Evolutionary conservation across 768 basidiomycete species (phyloP).

Genomic region (Suillus sp.): DNA sequence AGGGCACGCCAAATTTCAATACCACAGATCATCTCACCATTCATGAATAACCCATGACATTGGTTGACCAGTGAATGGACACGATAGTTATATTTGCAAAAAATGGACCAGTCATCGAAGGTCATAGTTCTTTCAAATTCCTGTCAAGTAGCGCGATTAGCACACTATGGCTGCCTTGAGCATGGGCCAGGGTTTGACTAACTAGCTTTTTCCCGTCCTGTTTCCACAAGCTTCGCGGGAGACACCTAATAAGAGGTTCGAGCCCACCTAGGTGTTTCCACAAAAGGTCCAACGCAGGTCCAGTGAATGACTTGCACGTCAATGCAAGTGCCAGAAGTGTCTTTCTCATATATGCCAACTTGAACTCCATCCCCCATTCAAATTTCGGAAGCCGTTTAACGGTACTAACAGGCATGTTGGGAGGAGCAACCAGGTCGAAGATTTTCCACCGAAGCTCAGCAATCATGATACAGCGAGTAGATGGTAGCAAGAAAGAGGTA

Average conservation of each 20-base stretch:
- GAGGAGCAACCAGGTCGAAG: not conserved
- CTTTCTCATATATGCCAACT: not conserved
- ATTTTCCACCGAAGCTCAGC: not conserved
- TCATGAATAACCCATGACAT: not conserved
- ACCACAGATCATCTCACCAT: not conserved
- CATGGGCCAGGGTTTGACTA: not conserved
- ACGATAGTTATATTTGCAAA: not conserved
- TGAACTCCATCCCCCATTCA: not conserved
- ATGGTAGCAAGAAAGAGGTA: not conserved
- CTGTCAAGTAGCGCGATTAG: not conserved
- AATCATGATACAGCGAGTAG: not conserved
- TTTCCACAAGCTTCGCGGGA: not conserved
- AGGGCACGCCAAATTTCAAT: not conserved
- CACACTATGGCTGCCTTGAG: not conserved
- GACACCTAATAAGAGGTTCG: not conserved
- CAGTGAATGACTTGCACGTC: slow-evolving; percentile 3
- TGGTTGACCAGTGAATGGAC: slow-evolving; percentile 14
- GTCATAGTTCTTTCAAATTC: not conserved
- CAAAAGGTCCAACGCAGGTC: slow-evolving; percentile 1
- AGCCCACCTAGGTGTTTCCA: not conserved
- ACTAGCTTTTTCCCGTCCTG: not conserved
- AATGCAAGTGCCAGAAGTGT: not conserved
- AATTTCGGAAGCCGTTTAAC: not conserved
- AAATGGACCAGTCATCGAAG: not conserved
- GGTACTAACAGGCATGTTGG: not conserved